Conservation (phyloP, 768 basidiomycete genomes). For the Russula emetica region DNA sequence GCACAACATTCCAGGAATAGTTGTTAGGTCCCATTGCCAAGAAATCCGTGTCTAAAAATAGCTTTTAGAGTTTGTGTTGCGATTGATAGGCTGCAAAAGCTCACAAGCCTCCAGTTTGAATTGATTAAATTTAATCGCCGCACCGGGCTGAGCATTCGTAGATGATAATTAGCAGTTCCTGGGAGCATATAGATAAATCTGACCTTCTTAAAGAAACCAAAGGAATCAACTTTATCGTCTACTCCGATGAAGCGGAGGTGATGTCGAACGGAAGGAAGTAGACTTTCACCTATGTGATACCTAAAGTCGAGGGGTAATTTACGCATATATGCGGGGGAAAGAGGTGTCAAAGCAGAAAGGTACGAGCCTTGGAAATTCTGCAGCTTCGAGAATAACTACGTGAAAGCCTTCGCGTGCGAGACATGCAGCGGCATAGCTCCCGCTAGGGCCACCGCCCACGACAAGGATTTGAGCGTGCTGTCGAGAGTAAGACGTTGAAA, state of each 20-base stretch:
- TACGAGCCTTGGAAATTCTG: conserved; percentile 50
- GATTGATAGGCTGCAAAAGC: conserved; percentile 28
- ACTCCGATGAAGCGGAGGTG: conserved; percentile 50
- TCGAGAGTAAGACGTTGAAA: background rate
- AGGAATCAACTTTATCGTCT: conserved; percentile 40
- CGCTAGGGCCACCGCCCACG: conserved; percentile 58
- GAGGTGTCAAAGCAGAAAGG: background rate
- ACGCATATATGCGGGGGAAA: background rate
- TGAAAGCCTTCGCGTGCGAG: conserved; percentile 56
- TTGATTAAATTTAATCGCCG: conserved; percentile 55
- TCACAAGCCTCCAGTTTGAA: conserved; percentile 54
- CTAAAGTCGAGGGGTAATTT: conserved; percentile 28
- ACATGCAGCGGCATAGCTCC: conserved; percentile 51
- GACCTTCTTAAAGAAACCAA: conserved; percentile 50
- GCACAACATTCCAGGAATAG: conserved; percentile 58
- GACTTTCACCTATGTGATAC: conserved; percentile 48
- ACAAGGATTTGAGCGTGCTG: conserved; percentile 42
- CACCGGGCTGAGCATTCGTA: conserved; percentile 45
- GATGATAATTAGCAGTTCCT: background rate
- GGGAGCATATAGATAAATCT: background rate
- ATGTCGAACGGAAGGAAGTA: conserved; percentile 49
- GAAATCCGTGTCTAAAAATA: conserved; percentile 53
- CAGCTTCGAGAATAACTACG: conserved; percentile 53
- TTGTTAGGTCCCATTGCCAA: conserved; percentile 46
- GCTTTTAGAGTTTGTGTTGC: background rate